phyloP scores from a whole-genome alignment of 2,329 filamentous ascomycete species.

The Colletotrichum phormii region DNA sequence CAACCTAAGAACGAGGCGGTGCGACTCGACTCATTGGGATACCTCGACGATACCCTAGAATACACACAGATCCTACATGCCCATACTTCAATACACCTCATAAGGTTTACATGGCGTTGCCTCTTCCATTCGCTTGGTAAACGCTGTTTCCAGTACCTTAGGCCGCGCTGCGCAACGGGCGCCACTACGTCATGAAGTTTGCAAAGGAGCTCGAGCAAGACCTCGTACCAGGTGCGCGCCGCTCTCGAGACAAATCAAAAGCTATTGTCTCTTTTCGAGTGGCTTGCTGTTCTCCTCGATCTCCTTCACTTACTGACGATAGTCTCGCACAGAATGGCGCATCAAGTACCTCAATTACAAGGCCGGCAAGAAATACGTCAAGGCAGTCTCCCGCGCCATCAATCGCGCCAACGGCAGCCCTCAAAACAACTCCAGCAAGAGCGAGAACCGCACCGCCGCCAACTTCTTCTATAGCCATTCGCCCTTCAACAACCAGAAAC shows the following conservation, averaged over 20 bases:
- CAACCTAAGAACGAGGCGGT: background rate
- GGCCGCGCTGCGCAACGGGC: conserved; percentile 9
- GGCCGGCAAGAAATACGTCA: conserved; percentile 93
- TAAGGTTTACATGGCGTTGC: conserved; percentile 23
- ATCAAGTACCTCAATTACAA: conserved; percentile 97
- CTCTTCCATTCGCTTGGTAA: background rate
- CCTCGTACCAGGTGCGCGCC: conserved; percentile 77
- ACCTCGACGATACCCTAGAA: background rate
- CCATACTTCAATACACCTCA: background rate
- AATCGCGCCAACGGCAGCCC: conserved; percentile 58
- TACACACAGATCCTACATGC: background rate
- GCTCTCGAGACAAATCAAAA: background rate
- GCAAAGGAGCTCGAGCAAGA: conserved; percentile 86
- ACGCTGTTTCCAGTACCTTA: background rate
- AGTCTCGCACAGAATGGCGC: conserved; percentile 76
- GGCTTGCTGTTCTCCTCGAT: background rate
- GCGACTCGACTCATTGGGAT: background rate
- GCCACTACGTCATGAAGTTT: conserved; percentile 68
- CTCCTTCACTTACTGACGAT: conserved; percentile 1
- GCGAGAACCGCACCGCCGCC: conserved; percentile 15
- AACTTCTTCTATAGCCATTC: conserved; percentile 15
- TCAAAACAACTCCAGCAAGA: conserved; percentile 1
- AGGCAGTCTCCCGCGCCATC: conserved; percentile 81
- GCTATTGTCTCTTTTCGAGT: conserved; percentile 10
- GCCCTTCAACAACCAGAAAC: conserved; percentile 14